These are phyloP conservation scores for Colletotrichum euphorbiae DNA, from an alignment of 2,329 filamentous ascomycete genomes.

Conservation along the genomic window DNA sequence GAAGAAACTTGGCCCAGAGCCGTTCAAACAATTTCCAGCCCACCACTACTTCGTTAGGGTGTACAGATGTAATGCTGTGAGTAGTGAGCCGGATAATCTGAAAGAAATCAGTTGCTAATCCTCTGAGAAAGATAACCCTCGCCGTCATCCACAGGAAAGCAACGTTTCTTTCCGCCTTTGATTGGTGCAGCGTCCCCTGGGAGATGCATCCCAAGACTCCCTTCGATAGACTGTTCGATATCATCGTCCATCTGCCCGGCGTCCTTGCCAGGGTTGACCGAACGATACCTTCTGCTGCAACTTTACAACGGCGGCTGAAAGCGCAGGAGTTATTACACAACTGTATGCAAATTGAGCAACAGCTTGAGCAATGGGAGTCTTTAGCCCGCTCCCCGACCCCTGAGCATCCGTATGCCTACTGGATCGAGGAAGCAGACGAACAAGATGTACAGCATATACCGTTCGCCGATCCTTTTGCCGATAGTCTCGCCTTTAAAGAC, in stretches of 20 bases:
- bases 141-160: conserved; percentile 62
- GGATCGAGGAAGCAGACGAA: conserved; percentile 50
- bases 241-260: conserved; percentile 59
- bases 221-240: conserved; percentile 65
- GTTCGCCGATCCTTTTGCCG: conserved; percentile 61
- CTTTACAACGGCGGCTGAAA: conserved; percentile 54
- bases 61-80: conserved; percentile 65
- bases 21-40: conserved; percentile 63
- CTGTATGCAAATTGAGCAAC: conserved; percentile 60
- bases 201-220: conserved; percentile 61
- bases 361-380: conserved; percentile 61
- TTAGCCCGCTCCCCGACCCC: conserved; percentile 45
- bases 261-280: conserved; percentile 60
- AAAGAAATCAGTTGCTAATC: conserved; percentile 1
- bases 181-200: conserved; percentile 66
- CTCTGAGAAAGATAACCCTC: conserved; percentile 53
- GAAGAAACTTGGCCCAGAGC: conserved; percentile 56
- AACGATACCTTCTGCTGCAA: conserved; percentile 53
- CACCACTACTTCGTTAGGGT: conserved; percentile 70
- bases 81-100: not conserved
- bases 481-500: conserved; percentile 59
- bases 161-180: conserved; percentile 62
- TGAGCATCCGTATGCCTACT: conserved; percentile 52
- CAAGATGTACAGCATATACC: conserved; percentile 51
- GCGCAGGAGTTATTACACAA: conserved; percentile 61